Evolutionary conservation across 768 basidiomycete genomes (phyloP), one percentile per base, ranked within the genome.

Genomic region (Lactifluus volemus): DNA sequence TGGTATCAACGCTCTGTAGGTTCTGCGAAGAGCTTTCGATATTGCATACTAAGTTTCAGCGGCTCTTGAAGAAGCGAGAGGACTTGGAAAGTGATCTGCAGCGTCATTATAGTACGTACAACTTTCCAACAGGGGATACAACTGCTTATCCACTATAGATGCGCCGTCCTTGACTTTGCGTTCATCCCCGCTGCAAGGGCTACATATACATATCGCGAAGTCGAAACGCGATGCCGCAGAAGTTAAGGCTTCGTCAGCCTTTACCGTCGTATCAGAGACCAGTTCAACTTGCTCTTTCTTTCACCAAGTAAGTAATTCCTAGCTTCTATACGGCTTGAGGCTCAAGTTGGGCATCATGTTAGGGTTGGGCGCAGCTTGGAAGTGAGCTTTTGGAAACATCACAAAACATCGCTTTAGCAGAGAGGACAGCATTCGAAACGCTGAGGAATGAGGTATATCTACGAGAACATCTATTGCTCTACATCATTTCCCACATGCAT

Each of bases 341-440:
- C 45, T 38, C 51, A 39, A 55, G 11, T 49, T 59, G 17, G 63
- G 29, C 17, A n/a, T 14, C 21, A 21, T 57, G 5, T 32, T 10
- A 92, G 90, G 79, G 79, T 63, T 93, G 91, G 91, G 81, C 86
- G 8, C 74, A 78, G 49, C 80, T 93, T 19, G 91, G 88, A n/a
- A 74, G 74, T n/a, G 74, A 78, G 59, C 86, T 93, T 41, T 69
- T 81, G 10, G 82, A 85, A 60, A 83, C 78, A 2, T 80, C 79
- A 0, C 68, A 73, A 21, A 77, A 78, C 3, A 79, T 93, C 54
- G 63, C 71, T 15, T 68, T 70, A 10, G 81, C 79, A 7, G 92
- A 96, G 70, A 89, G 81, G 67, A 80, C 84, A 54, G 88, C 87
- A 1, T 92, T 94, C 65, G 81, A 84, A 53, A 70, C 72, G 0